Conservation (phyloP, 202 grass and related monocot genomes). For the Musa balbisiana region DNA sequence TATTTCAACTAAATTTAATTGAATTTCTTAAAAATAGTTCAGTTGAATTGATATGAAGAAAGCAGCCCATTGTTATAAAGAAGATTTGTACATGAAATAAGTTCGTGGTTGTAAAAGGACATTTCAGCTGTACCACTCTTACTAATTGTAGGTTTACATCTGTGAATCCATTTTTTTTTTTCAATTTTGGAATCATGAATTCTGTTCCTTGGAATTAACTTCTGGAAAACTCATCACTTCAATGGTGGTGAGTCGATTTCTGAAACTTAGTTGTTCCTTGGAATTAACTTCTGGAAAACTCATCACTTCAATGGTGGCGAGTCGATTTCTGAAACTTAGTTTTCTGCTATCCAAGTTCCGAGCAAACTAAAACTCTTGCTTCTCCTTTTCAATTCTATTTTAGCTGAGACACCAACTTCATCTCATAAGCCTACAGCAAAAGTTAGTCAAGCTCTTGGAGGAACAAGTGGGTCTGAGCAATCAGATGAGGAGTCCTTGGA, state of each 20-base stretch:
- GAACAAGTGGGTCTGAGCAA: constrained; percentile 48
- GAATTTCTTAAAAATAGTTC: too few species aligned
- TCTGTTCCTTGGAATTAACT: background rate
- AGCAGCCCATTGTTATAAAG: too few species aligned
- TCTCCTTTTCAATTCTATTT: background rate
- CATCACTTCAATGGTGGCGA: background rate
- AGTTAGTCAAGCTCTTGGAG: constrained; percentile 40
- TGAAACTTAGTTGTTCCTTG: background rate
- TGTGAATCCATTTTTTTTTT: too few species aligned
- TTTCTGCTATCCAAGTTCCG: background rate
- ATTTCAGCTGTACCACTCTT: too few species aligned
- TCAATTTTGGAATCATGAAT: background rate
- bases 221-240: too few species aligned
- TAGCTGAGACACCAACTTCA: constrained; percentile 47
- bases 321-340: background rate
- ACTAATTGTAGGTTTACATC: too few species aligned
- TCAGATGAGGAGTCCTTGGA: constrained; percentile 57
- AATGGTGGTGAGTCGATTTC: background rate
- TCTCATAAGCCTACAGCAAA: constrained; percentile 39
- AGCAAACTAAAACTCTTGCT: background rate
- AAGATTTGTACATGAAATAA: too few species aligned
- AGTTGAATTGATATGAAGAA: too few species aligned
- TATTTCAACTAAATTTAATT: too few species aligned
- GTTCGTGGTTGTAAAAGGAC: too few species aligned
- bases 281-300: too few species aligned